Evolutionary conservation across 768 basidiomycete genomes (phyloP), one percentile per base, ranked within the genome.

Genomic region (Fistulinella prunicolor): DNA sequence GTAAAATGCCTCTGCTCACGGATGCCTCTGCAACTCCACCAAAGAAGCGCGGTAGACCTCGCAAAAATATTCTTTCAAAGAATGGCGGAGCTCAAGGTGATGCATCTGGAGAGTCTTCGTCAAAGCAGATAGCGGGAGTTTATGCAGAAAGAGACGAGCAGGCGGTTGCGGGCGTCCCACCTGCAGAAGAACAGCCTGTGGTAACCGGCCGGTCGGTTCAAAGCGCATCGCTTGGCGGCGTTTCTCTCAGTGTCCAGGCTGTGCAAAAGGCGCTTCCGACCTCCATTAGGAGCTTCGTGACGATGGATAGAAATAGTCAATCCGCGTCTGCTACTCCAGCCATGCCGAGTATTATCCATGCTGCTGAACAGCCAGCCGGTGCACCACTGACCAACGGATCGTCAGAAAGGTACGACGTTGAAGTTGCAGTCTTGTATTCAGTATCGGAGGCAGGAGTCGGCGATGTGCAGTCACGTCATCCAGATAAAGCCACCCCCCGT

Each of bases 21-120:
- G 50, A 58, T 39, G 7, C 35, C 36, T 22, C 54, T 4, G 30
- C 30, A 13, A 47, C 51, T 17, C 50, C 51, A 13, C 61, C 66
- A 24, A 76, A 67, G 60, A 69, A 61, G 50, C 64, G 68, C 9
- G 72, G 70, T 23, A 61, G 70, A 23, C 69, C 69, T 24, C 66
- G 59, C 39, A 72, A 67, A 52, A 34, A 56, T 23, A 47, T 38
- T 2, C 14, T 49, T 29, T 9, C 47, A 17, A 57, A 44, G 17
- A 50, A 29, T 22, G 39, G 30, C 6, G 46, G 38, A 37, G 22
- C 23, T 40, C 36, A 26, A 30, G 36, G 12, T 22, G 4, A 12
- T 36, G 30, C 45, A 12, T 24, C 41, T 30, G 60, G 59, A 36
- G 17, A 23, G 46, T 16, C 40, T 44, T 37, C 47, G 12, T 54